These are phyloP conservation scores for Eutrema japonicum DNA, from an alignment of 345 rosid species.

Conservation along the genomic window DNA sequence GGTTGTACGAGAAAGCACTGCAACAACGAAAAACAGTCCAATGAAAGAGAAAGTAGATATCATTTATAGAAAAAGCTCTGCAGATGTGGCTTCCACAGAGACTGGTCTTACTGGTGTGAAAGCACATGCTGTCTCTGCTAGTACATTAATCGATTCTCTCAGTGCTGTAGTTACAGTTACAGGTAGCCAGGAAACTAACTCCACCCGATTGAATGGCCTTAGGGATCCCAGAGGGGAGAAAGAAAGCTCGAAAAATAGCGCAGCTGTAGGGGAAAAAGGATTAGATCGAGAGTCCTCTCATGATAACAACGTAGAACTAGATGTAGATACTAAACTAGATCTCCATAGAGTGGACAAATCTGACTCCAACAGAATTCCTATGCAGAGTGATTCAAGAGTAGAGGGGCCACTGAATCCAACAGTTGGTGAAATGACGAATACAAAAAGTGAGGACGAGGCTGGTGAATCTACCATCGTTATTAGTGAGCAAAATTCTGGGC, in stretches of 20 bases:
- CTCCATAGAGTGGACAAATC: constrained; percentile 46
- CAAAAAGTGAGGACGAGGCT: constrained; percentile 48
- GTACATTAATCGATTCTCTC: constrained; percentile 42
- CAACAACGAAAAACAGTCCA: constrained; percentile 45
- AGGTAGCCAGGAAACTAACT: constrained; percentile 48
- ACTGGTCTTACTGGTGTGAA: constrained; percentile 48
- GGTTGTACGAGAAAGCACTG: constrained; percentile 44
- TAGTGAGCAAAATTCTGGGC: constrained; percentile 35
- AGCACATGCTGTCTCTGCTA: constrained; percentile 48
- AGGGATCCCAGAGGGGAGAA: constrained; percentile 46
- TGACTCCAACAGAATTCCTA: constrained; percentile 46
- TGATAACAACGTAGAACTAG: constrained; percentile 48
- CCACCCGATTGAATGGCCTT: constrained; percentile 50
- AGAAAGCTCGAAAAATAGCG: constrained; percentile 44
- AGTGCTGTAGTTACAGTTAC: constrained; percentile 35
- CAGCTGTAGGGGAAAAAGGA: constrained; percentile 46
- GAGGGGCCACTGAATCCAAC: constrained; percentile 47
- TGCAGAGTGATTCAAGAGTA: constrained; percentile 44
- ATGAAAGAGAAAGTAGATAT: constrained; percentile 48
- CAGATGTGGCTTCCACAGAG: constrained; percentile 47
- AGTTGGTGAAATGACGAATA: constrained; percentile 50
- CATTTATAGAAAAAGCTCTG: constrained; percentile 39
- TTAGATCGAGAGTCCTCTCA: constrained; percentile 70
- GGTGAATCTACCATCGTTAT: constrained; percentile 33
- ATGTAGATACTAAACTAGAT: constrained; percentile 57